Conservation (phyloP, 2,329 filamentous ascomycete species). For the Chrysosporium queenslandicum region DNA sequence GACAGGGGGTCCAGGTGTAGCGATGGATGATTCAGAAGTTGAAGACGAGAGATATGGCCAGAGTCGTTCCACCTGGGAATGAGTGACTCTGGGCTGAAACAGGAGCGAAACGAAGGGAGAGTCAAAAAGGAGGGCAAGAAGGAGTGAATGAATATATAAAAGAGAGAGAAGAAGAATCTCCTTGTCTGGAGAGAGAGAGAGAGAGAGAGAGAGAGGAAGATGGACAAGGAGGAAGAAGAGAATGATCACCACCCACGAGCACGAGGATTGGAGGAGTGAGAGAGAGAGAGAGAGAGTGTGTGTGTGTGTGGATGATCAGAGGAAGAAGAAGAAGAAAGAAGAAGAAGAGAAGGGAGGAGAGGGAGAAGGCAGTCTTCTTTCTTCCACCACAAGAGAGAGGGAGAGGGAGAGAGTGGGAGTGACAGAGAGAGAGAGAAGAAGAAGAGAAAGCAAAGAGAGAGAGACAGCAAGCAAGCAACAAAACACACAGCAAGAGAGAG, state of each 20-base stretch:
- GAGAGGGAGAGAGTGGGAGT: neutral
- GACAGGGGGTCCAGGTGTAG: neutral
- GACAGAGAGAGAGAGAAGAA: constrained; percentile 12
- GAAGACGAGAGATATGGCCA: neutral
- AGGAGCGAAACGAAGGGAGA: constrained; percentile 1
- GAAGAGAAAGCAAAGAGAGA: neutral
- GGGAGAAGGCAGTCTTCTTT: no score
- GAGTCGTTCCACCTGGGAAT: constrained; percentile 34
- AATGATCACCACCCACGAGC: no score
- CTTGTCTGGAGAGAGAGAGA: neutral
- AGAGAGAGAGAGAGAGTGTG: neutral
- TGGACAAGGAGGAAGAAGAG: neutral
- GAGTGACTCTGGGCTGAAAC: constrained; percentile 17
- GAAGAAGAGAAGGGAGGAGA: no score
- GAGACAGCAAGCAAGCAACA: neutral
- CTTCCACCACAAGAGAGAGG: neutral
- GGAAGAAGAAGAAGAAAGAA: neutral
- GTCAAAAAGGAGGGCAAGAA: constrained; percentile 5
- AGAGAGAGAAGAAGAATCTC: neutral
- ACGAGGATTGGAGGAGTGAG: neutral
- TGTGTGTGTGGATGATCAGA: neutral
- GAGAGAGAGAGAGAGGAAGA: neutral
- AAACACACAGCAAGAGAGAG: neutral
- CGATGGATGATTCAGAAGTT: no score
- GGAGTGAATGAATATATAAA: constrained; percentile 2